phyloP scores from a whole-genome alignment of 495 filamentous ascomycete genomes.

The Daldinia decipiens region DNA sequence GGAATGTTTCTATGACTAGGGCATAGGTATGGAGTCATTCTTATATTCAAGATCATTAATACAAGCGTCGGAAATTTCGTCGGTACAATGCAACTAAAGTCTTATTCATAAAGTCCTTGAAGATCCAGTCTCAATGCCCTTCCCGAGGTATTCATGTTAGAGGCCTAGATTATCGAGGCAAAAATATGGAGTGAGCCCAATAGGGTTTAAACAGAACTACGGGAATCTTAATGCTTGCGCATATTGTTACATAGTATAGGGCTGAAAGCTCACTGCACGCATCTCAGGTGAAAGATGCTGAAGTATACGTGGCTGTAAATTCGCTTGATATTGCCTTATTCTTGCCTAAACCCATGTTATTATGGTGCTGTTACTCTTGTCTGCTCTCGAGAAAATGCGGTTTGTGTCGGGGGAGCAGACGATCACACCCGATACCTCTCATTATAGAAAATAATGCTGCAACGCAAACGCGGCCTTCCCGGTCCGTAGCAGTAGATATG shows the following conservation, averaged over 20 bases:
- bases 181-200: background rate
- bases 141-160: background rate
- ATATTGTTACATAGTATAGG: background rate
- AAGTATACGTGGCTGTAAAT: background rate
- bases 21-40: background rate
- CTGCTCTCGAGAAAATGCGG: background rate
- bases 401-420: background rate
- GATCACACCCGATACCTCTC: background rate
- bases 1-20: background rate
- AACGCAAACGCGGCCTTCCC: slow-evolving; percentile 4
- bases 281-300: background rate
- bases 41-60: background rate
- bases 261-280: background rate
- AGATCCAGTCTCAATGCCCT: background rate
- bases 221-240: background rate
- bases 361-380: background rate
- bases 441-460: slow-evolving; percentile 1
- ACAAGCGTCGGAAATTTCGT: background rate
- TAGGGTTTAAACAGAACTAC: background rate
- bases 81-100: too few relatives aligned
- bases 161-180: background rate
- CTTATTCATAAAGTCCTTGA: background rate
- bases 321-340: background rate
- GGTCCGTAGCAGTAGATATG: background rate
- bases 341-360: background rate